Percentiles rank a stretch among this genome's conserved stretches.
Evolutionary conservation across 2,329 filamentous ascomycete species (phyloP).

Genomic region (Curvularia verruculosa): DNA sequence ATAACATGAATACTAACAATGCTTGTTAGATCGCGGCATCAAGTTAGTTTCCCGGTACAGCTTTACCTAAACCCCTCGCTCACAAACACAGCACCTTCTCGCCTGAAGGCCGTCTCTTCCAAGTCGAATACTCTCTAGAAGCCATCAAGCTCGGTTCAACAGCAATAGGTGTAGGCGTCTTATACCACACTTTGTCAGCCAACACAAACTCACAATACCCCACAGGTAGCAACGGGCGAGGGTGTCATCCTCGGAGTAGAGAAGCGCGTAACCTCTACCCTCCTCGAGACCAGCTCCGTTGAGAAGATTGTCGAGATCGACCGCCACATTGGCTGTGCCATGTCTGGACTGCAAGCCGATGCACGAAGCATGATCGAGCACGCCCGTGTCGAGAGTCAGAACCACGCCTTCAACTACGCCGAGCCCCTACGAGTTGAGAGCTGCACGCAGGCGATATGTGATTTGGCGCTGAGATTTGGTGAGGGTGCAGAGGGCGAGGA

Average conservation of each 20-base stretch:
- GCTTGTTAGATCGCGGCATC: slow-evolving; percentile 85
- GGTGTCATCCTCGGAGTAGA: slow-evolving; percentile 97
- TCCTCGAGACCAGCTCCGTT: slow-evolving; percentile 96
- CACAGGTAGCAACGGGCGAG: slow-evolving; percentile 82
- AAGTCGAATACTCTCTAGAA: slow-evolving; percentile 99
- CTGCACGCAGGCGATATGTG: slow-evolving; percentile 98
- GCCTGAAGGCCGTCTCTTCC: slow-evolving; percentile 98
- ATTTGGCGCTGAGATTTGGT: slow-evolving; percentile 92
- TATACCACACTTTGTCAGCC: background rate
- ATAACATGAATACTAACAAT: slow-evolving; percentile 24
- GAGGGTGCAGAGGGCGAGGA: slow-evolving; percentile 97
- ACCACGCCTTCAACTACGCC: slow-evolving; percentile 97
- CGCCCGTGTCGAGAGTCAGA: slow-evolving; percentile 95
- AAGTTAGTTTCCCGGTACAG: slow-evolving; percentile 67
- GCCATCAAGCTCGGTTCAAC: slow-evolving; percentile 99
- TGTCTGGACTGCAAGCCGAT: slow-evolving; percentile 97
- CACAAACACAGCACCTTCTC: slow-evolving; percentile 83
- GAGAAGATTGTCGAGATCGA: slow-evolving; percentile 99
- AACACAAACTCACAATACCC: slow-evolving; percentile 22
- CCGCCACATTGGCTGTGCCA: slow-evolving; percentile 97
- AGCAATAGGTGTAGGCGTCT: slow-evolving; percentile 79
- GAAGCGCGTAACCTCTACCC: slow-evolving; percentile 96
- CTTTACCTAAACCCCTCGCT: slow-evolving; percentile 21
- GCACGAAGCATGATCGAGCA: slow-evolving; percentile 98
- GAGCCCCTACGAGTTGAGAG: slow-evolving; percentile 94